These are phyloP conservation scores for Gliomastix tumulicola DNA, from an alignment of 2,329 filamentous ascomycete genomes.

Conservation along the genomic window DNA sequence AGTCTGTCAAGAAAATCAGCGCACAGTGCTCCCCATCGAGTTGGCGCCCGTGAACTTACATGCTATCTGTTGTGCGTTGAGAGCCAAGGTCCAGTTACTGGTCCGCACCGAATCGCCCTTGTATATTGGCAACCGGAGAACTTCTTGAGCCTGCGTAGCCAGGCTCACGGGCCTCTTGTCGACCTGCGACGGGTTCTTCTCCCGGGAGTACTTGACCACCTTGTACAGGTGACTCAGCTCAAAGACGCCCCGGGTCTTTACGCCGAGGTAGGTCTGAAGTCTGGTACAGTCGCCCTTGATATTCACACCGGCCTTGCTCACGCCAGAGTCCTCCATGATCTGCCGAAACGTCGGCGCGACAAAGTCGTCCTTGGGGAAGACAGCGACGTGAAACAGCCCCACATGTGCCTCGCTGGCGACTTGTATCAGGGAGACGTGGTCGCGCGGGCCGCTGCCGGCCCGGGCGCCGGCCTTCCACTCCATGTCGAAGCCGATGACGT, in stretches of 20 bases:
- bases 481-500: constrained; percentile 79
- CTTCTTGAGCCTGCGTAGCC: constrained; percentile 61
- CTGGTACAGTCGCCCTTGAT: constrained; percentile 67
- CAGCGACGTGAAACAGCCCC: constrained; percentile 73
- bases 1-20: constrained; percentile 55
- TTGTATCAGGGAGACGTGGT: constrained; percentile 77
- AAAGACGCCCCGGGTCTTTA: constrained; percentile 61
- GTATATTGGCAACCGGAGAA: constrained; percentile 65
- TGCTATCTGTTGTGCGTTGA: constrained; percentile 59
- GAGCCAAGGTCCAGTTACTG: constrained; percentile 63
- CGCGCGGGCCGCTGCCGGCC: constrained; percentile 42
- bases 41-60: constrained; percentile 42
- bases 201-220: constrained; percentile 60
- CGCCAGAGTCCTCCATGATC: constrained; percentile 62
- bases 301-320: constrained; percentile 72
- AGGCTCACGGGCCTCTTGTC: constrained; percentile 62
- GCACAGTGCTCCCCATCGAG: no score
- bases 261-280: constrained; percentile 55
- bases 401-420: constrained; percentile 71
- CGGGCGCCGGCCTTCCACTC: constrained; percentile 65
- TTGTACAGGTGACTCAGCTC: constrained; percentile 81
- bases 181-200: constrained; percentile 44
- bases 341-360: constrained; percentile 63
- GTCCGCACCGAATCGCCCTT: constrained; percentile 65
- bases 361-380: constrained; percentile 50